Conservation (phyloP, 129 eudicot species). For the Gnaphalium uliginosum region DNA sequence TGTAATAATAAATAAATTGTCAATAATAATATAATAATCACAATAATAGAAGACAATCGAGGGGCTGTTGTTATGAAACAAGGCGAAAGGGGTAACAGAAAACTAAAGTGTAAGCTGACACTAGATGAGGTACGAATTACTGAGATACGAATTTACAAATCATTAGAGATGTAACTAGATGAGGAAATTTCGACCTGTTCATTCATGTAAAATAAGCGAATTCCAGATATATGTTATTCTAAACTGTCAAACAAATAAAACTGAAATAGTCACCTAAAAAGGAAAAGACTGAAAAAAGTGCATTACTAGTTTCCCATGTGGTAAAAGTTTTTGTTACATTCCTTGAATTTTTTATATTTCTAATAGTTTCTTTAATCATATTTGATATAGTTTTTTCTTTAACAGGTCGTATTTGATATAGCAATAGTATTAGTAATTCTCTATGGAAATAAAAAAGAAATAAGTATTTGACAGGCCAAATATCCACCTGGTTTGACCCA, state of each 20-base stretch:
- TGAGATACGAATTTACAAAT: neutral
- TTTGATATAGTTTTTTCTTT: neutral
- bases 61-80: neutral
- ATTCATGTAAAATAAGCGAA: neutral
- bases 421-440: no score
- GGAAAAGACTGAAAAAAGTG: neutral
- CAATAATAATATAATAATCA: no score
- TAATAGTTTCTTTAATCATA: neutral
- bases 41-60: neutral
- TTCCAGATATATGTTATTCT: neutral
- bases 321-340: neutral
- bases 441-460: neutral
- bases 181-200: neutral
- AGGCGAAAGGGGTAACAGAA: neutral
- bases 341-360: neutral
- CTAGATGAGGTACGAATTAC: neutral
- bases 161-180: neutral
- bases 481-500: neutral
- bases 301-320: neutral
- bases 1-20: no score
- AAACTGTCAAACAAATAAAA: neutral
- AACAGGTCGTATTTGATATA: neutral
- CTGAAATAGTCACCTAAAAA: neutral
- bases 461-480: neutral
- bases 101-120: neutral